Evolutionary conservation across 805 yeast species (phyloP).

Genomic region (Pichia scutulata): DNA sequence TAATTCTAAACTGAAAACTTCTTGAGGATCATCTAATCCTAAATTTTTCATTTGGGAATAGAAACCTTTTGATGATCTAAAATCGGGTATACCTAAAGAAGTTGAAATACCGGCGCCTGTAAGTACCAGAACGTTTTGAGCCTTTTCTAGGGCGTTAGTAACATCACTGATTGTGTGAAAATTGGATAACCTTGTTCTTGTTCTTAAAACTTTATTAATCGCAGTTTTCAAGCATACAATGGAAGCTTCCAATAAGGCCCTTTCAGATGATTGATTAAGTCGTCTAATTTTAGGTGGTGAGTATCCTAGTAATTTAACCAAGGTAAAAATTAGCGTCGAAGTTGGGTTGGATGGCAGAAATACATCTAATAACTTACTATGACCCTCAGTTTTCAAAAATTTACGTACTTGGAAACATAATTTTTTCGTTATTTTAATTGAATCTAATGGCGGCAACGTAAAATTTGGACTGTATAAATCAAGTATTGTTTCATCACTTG

Average conservation of each 20-base stretch:
- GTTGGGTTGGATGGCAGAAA: constrained; percentile 51
- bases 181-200: constrained; percentile 46
- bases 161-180: constrained; percentile 56
- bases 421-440: constrained; percentile 31
- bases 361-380: constrained; percentile 45
- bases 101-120: constrained; percentile 96
- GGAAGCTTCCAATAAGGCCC: constrained; percentile 18
- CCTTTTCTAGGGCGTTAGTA: constrained; percentile 41
- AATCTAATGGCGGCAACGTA: constrained; percentile 15
- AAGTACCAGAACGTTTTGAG: constrained; percentile 59
- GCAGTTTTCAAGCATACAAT: constrained; percentile 53
- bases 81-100: constrained; percentile 85
- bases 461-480: constrained; percentile 4
- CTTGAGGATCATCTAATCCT: constrained; percentile 82
- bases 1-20: constrained; percentile 69
- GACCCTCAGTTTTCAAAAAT: constrained; percentile 54
- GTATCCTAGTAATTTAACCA: constrained; percentile 60
- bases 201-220: constrained; percentile 50
- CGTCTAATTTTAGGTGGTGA: constrained; percentile 18
- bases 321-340: constrained; percentile 45
- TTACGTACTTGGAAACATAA: constrained; percentile 40
- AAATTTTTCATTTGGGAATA: constrained; percentile 60
- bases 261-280: background rate
- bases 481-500: constrained; percentile 3
- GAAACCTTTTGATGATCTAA: constrained; percentile 82